Evolutionary conservation across 257 asterid species (phyloP), one percentile per base, ranked within the genome.

Genomic region (Eustoma russellianum): DNA sequence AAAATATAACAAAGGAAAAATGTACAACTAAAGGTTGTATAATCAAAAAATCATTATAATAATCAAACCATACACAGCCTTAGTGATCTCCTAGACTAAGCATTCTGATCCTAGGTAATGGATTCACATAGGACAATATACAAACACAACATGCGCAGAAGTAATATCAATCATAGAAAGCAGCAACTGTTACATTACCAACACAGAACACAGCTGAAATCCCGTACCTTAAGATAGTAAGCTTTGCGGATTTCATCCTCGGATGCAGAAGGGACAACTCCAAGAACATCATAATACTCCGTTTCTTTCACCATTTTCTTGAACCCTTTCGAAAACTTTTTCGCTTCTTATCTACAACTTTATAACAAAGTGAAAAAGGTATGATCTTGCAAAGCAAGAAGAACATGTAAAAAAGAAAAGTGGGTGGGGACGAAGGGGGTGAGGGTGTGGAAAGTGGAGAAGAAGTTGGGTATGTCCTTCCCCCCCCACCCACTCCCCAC

Each of bases 181-280:
- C 3, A 46, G 3, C 9, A 46, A 46, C 11, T 24, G 7, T 46
- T 24, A 46, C 16, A 5, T 15, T n/a, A 0, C 17, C 19, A 5
- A n/a, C 50, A 46, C 8, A 6, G 4, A 24, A 24, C 30, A 2
- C 30, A 24, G 30, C 30, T 24, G 2, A 24, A 24, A 24, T 24
- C 30, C 30, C 30, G 7, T 28, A 88, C 97, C 97, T 86, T 90
- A 14, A 81, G 78, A 66, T 86, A 90, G 62, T 83, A 90, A n/a
- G 93, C 96, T 74, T 81, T 86, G 64, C 86, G 83, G 61, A 90
- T 81, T 48, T 90, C 91, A 51, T 75, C 91, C 66, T 79, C 96
- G 0, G 96, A 72, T n/a, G 96, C 94, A n/a, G 71, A 68, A 18
- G 96, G 79, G 43, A 48, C 53, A 48, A 90, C 78, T 11, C 85